Conservation (phyloP, 1,284 basidiomycete genomes). For the Ganoderma sp. region DNA sequence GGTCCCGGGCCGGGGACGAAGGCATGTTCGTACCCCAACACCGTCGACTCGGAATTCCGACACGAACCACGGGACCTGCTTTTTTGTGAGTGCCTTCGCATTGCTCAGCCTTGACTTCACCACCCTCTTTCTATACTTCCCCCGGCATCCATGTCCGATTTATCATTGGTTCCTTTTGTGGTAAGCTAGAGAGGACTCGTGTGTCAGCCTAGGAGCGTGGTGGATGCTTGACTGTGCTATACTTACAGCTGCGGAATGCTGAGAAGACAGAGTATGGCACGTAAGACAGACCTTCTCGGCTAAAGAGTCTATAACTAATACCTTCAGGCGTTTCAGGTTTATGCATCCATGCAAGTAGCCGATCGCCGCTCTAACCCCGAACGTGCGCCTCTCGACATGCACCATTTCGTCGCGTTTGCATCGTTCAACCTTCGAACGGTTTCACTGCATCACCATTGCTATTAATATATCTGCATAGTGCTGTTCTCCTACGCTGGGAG, state of each 20-base stretch:
- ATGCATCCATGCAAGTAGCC: not conserved
- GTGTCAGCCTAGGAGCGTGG: not conserved
- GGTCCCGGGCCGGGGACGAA: too few species aligned
- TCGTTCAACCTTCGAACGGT: not conserved
- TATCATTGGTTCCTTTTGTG: not conserved
- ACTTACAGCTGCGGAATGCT: not conserved
- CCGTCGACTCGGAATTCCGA: too few species aligned
- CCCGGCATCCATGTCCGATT: too few species aligned
- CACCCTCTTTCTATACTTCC: too few species aligned
- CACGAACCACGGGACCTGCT: too few species aligned
- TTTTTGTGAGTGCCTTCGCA: not conserved
- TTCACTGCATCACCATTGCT: not conserved
- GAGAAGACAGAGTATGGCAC: not conserved
- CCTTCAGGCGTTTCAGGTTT: not conserved
- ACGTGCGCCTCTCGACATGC: too few species aligned
- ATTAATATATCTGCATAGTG: not conserved
- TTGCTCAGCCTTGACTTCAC: too few species aligned
- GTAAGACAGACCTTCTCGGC: not conserved
- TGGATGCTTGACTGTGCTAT: not conserved
- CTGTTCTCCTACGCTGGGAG: not conserved
- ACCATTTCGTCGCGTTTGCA: not conserved
- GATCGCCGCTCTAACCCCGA: slow-evolving; percentile 5
- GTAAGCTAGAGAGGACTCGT: not conserved
- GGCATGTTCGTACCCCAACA: too few species aligned
- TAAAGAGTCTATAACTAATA: not conserved